Percentiles rank a stretch among this genome's conserved stretches.
Conservation (phyloP, 2,329 filamentous ascomycete genomes). For the Hymenoscyphus albidus region DNA sequence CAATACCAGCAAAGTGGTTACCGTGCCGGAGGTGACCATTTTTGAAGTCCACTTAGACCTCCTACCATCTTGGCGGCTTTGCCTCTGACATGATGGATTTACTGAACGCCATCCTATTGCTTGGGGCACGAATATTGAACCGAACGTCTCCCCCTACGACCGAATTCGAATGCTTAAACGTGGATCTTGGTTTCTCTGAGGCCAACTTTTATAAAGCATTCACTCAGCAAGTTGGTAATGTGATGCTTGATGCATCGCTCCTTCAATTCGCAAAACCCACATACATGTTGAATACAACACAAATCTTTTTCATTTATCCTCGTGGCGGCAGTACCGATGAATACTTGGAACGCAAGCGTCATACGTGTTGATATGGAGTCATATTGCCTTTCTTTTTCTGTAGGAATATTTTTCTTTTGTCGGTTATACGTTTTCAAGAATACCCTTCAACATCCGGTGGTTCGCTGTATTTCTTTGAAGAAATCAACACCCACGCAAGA, state of each 20-base stretch:
- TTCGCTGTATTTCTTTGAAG: constrained; percentile 2
- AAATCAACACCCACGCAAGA: constrained; percentile 6
- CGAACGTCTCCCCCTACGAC: not conserved
- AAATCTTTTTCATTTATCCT: constrained; percentile 1
- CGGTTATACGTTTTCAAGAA: constrained; percentile 10
- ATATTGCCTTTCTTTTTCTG: constrained; percentile 5
- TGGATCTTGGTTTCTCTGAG: not conserved
- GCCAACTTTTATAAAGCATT: not conserved
- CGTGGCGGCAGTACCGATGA: constrained; percentile 1
- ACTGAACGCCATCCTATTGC: not conserved
- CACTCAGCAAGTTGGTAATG: not conserved
- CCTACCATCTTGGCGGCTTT: not conserved
- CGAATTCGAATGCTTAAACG: not conserved
- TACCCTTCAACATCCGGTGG: constrained; percentile 3
- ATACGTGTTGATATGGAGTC: constrained; percentile 13
- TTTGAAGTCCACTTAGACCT: constrained; percentile 5
- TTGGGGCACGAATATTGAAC: constrained; percentile 1
- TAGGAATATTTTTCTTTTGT: constrained; percentile 17
- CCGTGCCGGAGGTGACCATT: constrained; percentile 17
- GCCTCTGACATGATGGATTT: not conserved
- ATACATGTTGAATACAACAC: not conserved
- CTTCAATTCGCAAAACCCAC: not conserved
- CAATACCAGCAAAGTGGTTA: constrained; percentile 45
- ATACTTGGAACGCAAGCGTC: constrained; percentile 7
- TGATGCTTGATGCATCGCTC: constrained; percentile 5